These are phyloP conservation scores for Elsinoe ampelina DNA, from an alignment of 2,329 filamentous ascomycete species.

Conservation along the genomic window DNA sequence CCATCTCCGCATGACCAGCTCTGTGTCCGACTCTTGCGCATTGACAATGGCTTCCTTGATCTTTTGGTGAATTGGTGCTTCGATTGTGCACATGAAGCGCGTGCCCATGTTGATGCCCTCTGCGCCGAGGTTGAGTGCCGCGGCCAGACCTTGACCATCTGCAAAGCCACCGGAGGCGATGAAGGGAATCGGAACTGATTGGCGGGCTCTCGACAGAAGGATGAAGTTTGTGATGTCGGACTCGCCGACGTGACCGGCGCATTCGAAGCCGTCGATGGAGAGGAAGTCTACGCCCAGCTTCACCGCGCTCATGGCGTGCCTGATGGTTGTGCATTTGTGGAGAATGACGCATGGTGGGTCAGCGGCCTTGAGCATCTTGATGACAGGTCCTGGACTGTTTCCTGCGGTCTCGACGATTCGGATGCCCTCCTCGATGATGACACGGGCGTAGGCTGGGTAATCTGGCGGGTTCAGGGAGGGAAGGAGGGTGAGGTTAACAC, in stretches of 20 bases:
- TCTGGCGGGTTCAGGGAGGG: conserved; percentile 83
- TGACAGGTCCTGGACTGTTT: conserved; percentile 83
- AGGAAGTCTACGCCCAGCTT: conserved; percentile 96
- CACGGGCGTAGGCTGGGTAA: conserved; percentile 84
- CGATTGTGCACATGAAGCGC: conserved; percentile 90
- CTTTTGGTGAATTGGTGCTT: conserved; percentile 83
- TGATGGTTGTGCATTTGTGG: conserved; percentile 96
- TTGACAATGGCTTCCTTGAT: conserved; percentile 90
- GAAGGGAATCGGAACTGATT: conserved; percentile 77
- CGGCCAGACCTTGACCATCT: conserved; percentile 85
- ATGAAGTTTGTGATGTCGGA: conserved; percentile 85
- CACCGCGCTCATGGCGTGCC: conserved; percentile 81
- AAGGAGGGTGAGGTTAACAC: conserved; percentile 88
- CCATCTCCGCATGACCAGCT: conserved; percentile 81
- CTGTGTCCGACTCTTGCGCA: conserved; percentile 82
- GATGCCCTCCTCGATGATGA: conserved; percentile 87
- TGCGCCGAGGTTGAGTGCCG: conserved; percentile 79
- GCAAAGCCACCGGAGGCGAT: conserved; percentile 95
- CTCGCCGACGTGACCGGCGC: conserved; percentile 82
- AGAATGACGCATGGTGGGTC: conserved; percentile 60
- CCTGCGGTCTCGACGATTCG: conserved; percentile 87
- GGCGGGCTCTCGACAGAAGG: conserved; percentile 73
- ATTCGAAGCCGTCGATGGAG: conserved; percentile 96
- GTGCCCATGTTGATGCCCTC: conserved; percentile 98
- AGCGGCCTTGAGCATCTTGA: conserved; percentile 74